phyloP scores from a whole-genome alignment of 2,329 filamentous ascomycete species.

The Penicillium decumbens region DNA sequence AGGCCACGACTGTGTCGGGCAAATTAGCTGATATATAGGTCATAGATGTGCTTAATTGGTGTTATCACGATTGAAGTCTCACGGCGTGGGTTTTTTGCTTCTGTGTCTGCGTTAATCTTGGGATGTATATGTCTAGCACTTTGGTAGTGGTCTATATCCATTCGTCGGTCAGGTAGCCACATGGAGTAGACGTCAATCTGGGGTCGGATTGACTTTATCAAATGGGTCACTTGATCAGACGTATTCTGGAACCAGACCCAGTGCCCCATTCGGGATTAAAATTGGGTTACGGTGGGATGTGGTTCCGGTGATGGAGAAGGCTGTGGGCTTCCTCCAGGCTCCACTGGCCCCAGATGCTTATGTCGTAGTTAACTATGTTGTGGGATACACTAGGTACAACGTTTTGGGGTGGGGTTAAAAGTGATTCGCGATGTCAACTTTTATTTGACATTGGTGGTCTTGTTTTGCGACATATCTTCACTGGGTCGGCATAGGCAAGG shows the following conservation, averaged over 20 bases:
- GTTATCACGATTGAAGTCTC: too few species aligned
- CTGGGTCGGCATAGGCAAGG: background rate
- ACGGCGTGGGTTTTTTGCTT: background rate
- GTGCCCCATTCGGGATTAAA: constrained; percentile 14
- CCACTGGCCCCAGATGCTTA: constrained; percentile 18
- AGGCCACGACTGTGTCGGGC: constrained; percentile 1
- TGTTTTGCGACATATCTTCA: background rate
- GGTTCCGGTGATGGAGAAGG: constrained; percentile 10
- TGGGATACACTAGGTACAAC: background rate
- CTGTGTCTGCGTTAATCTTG: background rate
- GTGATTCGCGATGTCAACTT: background rate
- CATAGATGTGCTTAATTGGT: background rate
- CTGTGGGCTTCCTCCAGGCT: constrained; percentile 12
- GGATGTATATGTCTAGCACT: background rate
- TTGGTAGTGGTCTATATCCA: background rate
- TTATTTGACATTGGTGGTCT: background rate
- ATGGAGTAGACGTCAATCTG: background rate
- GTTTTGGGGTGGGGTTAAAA: background rate
- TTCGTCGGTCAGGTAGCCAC: background rate
- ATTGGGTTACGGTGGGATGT: constrained; percentile 11
- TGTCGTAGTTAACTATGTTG: background rate
- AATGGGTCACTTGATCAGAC: constrained; percentile 1
- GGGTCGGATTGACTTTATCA: background rate
- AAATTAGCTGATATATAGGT: constrained; percentile 10
- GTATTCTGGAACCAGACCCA: constrained; percentile 10